phyloP scores from a whole-genome alignment of 805 yeast genomes.

The Wickerhamiella shivajii region DNA sequence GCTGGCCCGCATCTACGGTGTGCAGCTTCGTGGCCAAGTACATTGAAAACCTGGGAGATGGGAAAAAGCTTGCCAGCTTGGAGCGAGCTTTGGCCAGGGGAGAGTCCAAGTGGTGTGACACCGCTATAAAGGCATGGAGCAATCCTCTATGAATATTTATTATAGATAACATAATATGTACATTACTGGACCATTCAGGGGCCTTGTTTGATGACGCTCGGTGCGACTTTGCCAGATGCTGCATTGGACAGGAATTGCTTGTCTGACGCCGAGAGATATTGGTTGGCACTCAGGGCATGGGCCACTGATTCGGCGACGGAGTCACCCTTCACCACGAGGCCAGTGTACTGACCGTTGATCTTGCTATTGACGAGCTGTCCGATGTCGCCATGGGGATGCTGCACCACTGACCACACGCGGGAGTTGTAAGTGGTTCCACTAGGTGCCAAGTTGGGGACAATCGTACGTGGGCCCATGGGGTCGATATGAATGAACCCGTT shows the following conservation, averaged over 20 bases:
- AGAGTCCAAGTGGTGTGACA: slow-evolving; percentile 1
- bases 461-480: slow-evolving; percentile 4
- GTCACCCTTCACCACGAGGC: neutral
- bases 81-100: slow-evolving; percentile 1
- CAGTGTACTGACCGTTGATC: slow-evolving; percentile 11
- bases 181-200: neutral
- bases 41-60: neutral
- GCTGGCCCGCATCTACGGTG: neutral
- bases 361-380: neutral
- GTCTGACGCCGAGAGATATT: slow-evolving; percentile 5
- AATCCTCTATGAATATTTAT: neutral
- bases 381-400: slow-evolving; percentile 1
- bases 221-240: slow-evolving; percentile 14
- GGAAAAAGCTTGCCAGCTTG: neutral
- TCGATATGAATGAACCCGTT: slow-evolving; percentile 5
- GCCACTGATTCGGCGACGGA: slow-evolving; percentile 6
- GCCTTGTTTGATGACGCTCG: slow-evolving; percentile 11
- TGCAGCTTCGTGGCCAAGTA: slow-evolving; percentile 3
- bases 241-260: slow-evolving; percentile 13
- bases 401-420: slow-evolving; percentile 16
- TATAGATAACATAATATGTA: slow-evolving; percentile 1
- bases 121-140: neutral
- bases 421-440: slow-evolving; percentile 13
- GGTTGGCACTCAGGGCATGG: slow-evolving; percentile 11
- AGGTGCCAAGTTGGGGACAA: slow-evolving; percentile 5